Conservation (phyloP, 192 early-diverging fungal genomes). For the Kappamyces sp. region DNA sequence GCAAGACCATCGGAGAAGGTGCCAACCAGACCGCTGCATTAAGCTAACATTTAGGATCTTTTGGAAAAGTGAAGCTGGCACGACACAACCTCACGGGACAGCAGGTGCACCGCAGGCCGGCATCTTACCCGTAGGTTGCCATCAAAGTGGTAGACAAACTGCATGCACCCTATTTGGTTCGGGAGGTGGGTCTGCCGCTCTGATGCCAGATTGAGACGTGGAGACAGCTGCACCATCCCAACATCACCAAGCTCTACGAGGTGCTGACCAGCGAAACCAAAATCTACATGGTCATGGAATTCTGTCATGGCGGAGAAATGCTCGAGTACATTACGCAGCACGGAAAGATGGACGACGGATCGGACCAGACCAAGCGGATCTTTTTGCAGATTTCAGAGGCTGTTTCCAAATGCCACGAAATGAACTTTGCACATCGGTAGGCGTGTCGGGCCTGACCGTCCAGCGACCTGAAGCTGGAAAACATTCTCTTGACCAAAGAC, state of each 20-base stretch:
- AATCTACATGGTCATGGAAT: conserved; percentile 79
- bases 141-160: conserved; percentile 54
- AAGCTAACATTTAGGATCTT: conserved; percentile 25
- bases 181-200: conserved; percentile 40
- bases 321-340: conserved; percentile 83
- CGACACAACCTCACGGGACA: conserved; percentile 38
- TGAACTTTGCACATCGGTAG: conserved; percentile 44
- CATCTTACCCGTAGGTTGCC: conserved; percentile 31
- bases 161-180: conserved; percentile 34
- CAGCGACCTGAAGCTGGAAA: conserved; percentile 92
- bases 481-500: conserved; percentile 79
- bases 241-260: conserved; percentile 73
- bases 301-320: conserved; percentile 63
- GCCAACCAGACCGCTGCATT: not conserved
- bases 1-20: conserved; percentile 45
- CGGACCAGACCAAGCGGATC: conserved; percentile 21
- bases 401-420: conserved; percentile 46
- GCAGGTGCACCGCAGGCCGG: conserved; percentile 23
- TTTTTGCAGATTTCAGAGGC: conserved; percentile 46
- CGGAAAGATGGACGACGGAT: conserved; percentile 43
- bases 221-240: conserved; percentile 68
- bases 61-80: conserved; percentile 47
- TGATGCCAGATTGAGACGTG: conserved; percentile 57
- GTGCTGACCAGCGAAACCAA: conserved; percentile 64
- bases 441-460: not conserved